These are phyloP conservation scores for Zymoseptoria brevis DNA, from an alignment of 2,329 filamentous ascomycete species.

Conservation along the genomic window DNA sequence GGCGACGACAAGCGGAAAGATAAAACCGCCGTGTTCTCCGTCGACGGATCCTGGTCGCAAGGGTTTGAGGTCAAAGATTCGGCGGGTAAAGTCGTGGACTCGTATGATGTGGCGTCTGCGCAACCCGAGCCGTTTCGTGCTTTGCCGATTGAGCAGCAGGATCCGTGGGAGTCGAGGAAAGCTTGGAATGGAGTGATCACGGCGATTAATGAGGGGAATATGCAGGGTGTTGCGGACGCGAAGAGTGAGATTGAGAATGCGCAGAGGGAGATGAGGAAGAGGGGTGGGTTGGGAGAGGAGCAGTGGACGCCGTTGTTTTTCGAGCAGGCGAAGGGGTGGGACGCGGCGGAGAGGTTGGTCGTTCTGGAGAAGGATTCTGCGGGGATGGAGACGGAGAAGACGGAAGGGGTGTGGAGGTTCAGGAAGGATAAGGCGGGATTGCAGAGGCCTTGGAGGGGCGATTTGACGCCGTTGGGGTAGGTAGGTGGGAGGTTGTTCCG, in stretches of 20 bases:
- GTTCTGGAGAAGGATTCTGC: conserved; percentile 26
- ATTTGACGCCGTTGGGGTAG: conserved; percentile 25
- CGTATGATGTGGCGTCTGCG: conserved; percentile 24
- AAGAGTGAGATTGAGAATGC: conserved; percentile 27
- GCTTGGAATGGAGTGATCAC: conserved; percentile 37
- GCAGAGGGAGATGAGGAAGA: conserved; percentile 36
- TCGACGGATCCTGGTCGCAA: conserved; percentile 37
- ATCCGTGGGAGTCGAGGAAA: conserved; percentile 39
- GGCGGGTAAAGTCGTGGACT: conserved; percentile 31
- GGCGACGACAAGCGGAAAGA: conserved; percentile 25
- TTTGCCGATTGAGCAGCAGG: conserved; percentile 31
- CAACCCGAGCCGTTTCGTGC: conserved; percentile 19
- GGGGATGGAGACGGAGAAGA: conserved; percentile 50
- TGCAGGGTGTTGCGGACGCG: conserved; percentile 32
- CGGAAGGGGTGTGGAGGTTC: conserved; percentile 61
- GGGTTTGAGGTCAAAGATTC: conserved; percentile 32
- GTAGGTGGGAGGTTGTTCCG: background rate
- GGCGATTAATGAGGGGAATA: conserved; percentile 34
- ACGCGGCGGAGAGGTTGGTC: conserved; percentile 23
- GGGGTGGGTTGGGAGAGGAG: conserved; percentile 30
- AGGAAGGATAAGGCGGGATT: conserved; percentile 41
- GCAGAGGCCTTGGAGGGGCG: conserved; percentile 24
- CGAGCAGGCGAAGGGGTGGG: conserved; percentile 22
- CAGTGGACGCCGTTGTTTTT: conserved; percentile 38
- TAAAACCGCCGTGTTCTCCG: conserved; percentile 27